These are phyloP conservation scores for Onygena corvina DNA, from an alignment of 2,329 filamentous ascomycete genomes.

Conservation along the genomic window DNA sequence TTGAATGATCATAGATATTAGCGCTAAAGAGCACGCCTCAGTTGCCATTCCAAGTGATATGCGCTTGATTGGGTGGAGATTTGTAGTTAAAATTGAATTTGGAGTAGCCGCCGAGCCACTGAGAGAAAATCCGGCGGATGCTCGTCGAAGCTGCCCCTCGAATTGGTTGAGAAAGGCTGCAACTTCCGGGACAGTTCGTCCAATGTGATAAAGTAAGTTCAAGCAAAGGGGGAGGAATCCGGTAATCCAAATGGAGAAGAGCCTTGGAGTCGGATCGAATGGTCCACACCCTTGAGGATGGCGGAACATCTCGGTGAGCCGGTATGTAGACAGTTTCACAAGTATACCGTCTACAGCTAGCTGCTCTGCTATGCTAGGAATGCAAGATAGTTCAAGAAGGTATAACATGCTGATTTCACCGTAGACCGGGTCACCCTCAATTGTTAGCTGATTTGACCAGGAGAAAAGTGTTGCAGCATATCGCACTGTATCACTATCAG, in stretches of 20 bases:
- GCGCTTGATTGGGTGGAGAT: conserved; percentile 23
- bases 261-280: conserved; percentile 61
- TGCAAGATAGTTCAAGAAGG: conserved; percentile 70
- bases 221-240: conserved; percentile 79
- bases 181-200: conserved; percentile 70
- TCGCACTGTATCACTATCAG: conserved; percentile 57
- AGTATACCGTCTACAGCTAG: conserved; percentile 79
- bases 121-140: conserved; percentile 56
- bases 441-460: conserved; percentile 75
- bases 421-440: conserved; percentile 74
- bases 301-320: conserved; percentile 64
- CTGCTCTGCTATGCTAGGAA: conserved; percentile 73
- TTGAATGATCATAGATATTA: conserved; percentile 61
- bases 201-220: conserved; percentile 73
- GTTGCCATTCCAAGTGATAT: conserved; percentile 62
- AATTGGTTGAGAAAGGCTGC: conserved; percentile 83
- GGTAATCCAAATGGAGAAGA: conserved; percentile 82
- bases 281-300: conserved; percentile 58
- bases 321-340: conserved; percentile 64
- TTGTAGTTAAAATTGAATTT: conserved; percentile 12
- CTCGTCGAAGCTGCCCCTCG: conserved; percentile 60
- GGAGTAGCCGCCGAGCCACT: conserved; percentile 34
- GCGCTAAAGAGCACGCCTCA: conserved; percentile 66
- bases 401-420: conserved; percentile 85
- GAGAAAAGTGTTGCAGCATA: conserved; percentile 81